These are phyloP conservation scores for Metschnikowia dekortorum DNA, from an alignment of 805 yeast species.

Conservation along the genomic window DNA sequence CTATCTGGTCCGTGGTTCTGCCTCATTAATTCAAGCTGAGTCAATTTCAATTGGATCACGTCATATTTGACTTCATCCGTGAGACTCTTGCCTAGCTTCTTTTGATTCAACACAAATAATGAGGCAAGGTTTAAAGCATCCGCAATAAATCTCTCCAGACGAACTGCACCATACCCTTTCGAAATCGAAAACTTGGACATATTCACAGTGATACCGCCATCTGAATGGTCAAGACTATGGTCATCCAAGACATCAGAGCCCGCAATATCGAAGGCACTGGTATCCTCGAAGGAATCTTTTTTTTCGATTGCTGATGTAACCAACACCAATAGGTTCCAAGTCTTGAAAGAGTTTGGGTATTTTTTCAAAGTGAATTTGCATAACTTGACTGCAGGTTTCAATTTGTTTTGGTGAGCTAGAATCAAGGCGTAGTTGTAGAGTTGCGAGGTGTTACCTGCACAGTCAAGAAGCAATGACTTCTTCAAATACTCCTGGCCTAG, in stretches of 20 bases:
- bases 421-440: constrained; percentile 44
- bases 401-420: constrained; percentile 41
- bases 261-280: not conserved
- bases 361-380: constrained; percentile 47
- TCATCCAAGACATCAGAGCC: not conserved
- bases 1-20: constrained; percentile 51
- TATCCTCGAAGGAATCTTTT: constrained; percentile 20
- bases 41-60: constrained; percentile 64
- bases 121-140: constrained; percentile 46
- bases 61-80: constrained; percentile 39
- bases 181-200: not conserved
- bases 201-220: not conserved
- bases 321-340: constrained; percentile 65
- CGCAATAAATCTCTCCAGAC: constrained; percentile 51
- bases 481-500: constrained; percentile 21
- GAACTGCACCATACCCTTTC: constrained; percentile 25
- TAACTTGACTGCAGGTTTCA: constrained; percentile 41
- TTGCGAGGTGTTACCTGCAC: constrained; percentile 27
- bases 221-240: not conserved
- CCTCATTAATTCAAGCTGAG: constrained; percentile 69
- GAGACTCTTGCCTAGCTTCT: constrained; percentile 22
- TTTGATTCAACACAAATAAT: constrained; percentile 24
- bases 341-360: constrained; percentile 52
- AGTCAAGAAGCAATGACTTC: constrained; percentile 32
- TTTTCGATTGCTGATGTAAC: constrained; percentile 61